A percentile compares a stretch with the other conserved stretches of the same genome.
phyloP scores from a whole-genome alignment of 345 rosid species.

The Eucalyptus melliodora region DNA sequence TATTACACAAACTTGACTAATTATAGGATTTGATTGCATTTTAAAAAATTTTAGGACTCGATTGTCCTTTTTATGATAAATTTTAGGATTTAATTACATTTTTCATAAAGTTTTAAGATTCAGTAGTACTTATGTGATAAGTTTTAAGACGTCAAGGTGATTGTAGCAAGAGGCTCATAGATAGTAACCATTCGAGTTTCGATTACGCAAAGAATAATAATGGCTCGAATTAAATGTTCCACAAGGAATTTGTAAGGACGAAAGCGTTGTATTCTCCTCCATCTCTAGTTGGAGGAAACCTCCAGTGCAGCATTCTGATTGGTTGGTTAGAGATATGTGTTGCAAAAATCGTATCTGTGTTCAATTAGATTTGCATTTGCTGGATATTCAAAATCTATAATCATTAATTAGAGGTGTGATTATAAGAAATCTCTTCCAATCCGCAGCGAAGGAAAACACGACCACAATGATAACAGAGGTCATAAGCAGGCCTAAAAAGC shows the following conservation, averaged over 20 bases:
- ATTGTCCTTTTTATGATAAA: rapidly evolving
- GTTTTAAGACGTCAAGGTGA: not conserved
- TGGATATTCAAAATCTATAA: not conserved
- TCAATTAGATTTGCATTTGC: not conserved
- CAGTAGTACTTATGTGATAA: rapidly evolving
- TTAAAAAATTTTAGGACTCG: rapidly evolving
- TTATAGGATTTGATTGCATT: rapidly evolving
- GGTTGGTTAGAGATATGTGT: not conserved
- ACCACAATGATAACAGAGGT: not conserved
- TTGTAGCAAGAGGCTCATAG: rapidly evolving
- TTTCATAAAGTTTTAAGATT: rapidly evolving
- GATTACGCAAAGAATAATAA: rapidly evolving
- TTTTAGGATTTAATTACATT: rapidly evolving
- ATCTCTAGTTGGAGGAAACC: not conserved
- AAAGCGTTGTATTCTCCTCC: not conserved
- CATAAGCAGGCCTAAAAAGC: not conserved
- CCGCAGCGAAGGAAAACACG: not conserved
- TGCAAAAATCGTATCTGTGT: not conserved
- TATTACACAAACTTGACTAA: not conserved
- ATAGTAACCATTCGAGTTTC: not conserved
- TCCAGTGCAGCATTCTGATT: not conserved
- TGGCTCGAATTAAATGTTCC: not conserved
- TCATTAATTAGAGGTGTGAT: not conserved
- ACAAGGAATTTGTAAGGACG: not conserved
- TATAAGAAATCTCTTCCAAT: not conserved